phyloP scores from a whole-genome alignment of 441 rosid species.

The Iberis amara region DNA sequence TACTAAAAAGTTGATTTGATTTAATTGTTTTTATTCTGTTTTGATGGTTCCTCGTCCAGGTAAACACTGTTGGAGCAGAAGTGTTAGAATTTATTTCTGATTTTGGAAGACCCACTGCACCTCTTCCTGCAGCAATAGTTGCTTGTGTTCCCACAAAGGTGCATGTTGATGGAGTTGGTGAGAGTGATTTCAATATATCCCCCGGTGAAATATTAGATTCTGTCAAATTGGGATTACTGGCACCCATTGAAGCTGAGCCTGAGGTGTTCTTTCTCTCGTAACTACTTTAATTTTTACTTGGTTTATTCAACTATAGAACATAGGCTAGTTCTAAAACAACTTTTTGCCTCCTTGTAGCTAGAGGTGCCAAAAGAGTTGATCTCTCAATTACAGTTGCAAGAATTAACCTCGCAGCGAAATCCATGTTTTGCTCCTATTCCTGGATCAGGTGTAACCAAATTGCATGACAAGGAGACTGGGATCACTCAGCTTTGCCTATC shows the following conservation, averaged over 20 bases:
- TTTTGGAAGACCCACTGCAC: constrained; percentile 88
- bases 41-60: constrained; percentile 40
- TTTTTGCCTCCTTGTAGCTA: constrained; percentile 51
- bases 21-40: constrained; percentile 11
- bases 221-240: constrained; percentile 65
- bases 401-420: constrained; percentile 51
- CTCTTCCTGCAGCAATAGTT: constrained; percentile 96
- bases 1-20: neutral
- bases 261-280: constrained; percentile 53
- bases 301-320: constrained; percentile 11
- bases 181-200: constrained; percentile 78
- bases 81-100: constrained; percentile 88
- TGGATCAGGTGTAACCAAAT: constrained; percentile 44
- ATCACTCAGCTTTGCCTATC: constrained; percentile 81
- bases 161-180: constrained; percentile 78
- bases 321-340: constrained; percentile 26
- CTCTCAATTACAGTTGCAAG: constrained; percentile 63
- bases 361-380: constrained; percentile 96
- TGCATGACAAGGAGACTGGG: constrained; percentile 83
- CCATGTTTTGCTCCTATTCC: constrained; percentile 66
- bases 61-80: constrained; percentile 87
- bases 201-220: constrained; percentile 70
- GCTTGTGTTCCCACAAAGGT: constrained; percentile 92
- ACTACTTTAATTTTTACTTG: constrained; percentile 24
- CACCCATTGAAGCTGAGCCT: constrained; percentile 97